Conservation (phyloP, 1,139 yeast genomes). For the Yamadazyma sp. region DNA sequence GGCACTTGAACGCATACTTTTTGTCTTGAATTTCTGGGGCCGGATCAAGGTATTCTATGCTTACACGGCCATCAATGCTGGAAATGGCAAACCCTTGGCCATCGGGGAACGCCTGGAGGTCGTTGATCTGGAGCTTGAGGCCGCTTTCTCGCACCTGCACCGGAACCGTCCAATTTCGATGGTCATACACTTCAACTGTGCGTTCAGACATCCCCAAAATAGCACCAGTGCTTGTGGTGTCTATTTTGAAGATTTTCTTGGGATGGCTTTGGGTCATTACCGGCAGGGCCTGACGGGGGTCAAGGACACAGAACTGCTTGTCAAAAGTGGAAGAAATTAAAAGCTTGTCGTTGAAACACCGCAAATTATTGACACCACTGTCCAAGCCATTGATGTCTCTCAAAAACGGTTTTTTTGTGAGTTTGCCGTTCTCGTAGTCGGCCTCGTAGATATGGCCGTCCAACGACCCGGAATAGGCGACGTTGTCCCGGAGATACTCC, state of each 20-base stretch:
- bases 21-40: slow-evolving; percentile 42
- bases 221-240: slow-evolving; percentile 45
- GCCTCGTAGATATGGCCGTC: slow-evolving; percentile 43
- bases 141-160: slow-evolving; percentile 65
- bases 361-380: slow-evolving; percentile 32
- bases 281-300: slow-evolving; percentile 15
- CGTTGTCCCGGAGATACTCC: slow-evolving; percentile 13
- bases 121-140: slow-evolving; percentile 67
- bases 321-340: slow-evolving; percentile 13
- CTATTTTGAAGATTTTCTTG: slow-evolving; percentile 67
- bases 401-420: slow-evolving; percentile 16
- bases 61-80: slow-evolving; percentile 86
- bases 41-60: slow-evolving; percentile 70
- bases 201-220: slow-evolving; percentile 60
- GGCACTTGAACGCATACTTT: slow-evolving; percentile 82
- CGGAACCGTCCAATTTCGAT: slow-evolving; percentile 45
- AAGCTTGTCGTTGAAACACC: slow-evolving; percentile 16
- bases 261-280: slow-evolving; percentile 7
- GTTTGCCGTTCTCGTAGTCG: slow-evolving; percentile 42
- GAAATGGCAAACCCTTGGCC: slow-evolving; percentile 69
- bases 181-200: slow-evolving; percentile 58
- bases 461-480: slow-evolving; percentile 34
- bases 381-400: slow-evolving; percentile 11
- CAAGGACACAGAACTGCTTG: slow-evolving; percentile 14
- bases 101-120: slow-evolving; percentile 56